phyloP scores from a whole-genome alignment of 768 basidiomycete species.

The Dentipellis sp. region DNA sequence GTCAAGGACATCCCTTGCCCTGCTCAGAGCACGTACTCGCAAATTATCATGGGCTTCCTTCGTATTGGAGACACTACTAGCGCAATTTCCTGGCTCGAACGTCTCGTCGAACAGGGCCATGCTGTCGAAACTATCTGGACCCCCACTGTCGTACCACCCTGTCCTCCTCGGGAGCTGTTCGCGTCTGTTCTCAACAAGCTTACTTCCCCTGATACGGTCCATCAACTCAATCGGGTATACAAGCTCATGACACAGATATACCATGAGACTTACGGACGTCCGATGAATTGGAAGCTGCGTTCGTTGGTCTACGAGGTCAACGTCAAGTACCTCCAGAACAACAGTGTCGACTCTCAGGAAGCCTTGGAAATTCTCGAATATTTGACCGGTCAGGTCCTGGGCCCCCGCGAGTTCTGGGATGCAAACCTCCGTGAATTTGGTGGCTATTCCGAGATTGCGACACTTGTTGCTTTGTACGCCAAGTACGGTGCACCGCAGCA shows the following conservation, averaged over 20 bases:
- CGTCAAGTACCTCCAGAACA: slow-evolving; percentile 21
- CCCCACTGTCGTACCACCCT: slow-evolving; percentile 32
- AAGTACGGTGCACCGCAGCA: slow-evolving; percentile 15
- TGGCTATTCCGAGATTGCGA: slow-evolving; percentile 7
- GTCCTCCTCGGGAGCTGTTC: slow-evolving; percentile 52
- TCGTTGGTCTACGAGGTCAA: slow-evolving; percentile 38
- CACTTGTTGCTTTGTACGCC: slow-evolving; percentile 16
- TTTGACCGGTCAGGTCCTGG: slow-evolving; percentile 16
- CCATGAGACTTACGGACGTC: not conserved
- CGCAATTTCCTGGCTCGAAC: slow-evolving; percentile 65
- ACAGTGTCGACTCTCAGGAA: slow-evolving; percentile 1
- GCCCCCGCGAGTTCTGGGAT: not conserved
- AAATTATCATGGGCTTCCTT: slow-evolving; percentile 60
- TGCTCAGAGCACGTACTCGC: slow-evolving; percentile 51
- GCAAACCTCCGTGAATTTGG: slow-evolving; percentile 3
- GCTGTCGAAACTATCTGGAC: slow-evolving; percentile 28
- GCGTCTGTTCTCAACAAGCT: slow-evolving; percentile 48
- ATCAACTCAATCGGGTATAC: slow-evolving; percentile 50
- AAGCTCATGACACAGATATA: slow-evolving; percentile 25
- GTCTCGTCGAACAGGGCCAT: slow-evolving; percentile 39
- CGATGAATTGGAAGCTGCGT: slow-evolving; percentile 27
- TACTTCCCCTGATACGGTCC: slow-evolving; percentile 35
- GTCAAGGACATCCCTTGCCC: slow-evolving; percentile 43
- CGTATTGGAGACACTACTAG: slow-evolving; percentile 48
- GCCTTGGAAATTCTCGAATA: slow-evolving; percentile 18